Conservation (phyloP, 164 flowering plant genomes). For the Platanus orientalis region DNA sequence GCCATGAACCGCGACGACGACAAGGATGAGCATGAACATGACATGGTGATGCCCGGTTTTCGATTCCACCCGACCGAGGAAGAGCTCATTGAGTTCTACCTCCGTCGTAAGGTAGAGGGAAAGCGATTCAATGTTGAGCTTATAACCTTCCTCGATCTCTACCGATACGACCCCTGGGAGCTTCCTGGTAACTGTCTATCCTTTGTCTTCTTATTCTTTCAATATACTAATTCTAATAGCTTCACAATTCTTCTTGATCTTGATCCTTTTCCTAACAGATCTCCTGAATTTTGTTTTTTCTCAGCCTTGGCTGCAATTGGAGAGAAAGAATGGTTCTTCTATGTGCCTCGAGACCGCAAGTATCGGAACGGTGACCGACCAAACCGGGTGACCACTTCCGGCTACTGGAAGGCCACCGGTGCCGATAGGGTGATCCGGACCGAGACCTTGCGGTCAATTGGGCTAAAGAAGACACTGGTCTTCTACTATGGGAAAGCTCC, state of each 20-base stretch:
- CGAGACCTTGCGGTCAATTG: slow-evolving; percentile 65
- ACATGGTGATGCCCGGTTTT: slow-evolving; percentile 97
- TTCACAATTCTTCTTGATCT: neutral
- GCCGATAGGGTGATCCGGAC: slow-evolving; percentile 88
- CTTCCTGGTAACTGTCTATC: slow-evolving; percentile 64
- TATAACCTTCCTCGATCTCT: slow-evolving; percentile 89
- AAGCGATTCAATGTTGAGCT: slow-evolving; percentile 89
- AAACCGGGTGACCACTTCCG: slow-evolving; percentile 89
- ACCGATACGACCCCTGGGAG: slow-evolving; percentile 99
- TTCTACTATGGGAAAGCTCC: slow-evolving; percentile 99
- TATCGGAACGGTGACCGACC: slow-evolving; percentile 95
- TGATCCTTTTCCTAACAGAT: neutral
- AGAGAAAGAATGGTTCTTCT: slow-evolving; percentile 97
- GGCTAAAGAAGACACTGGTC: slow-evolving; percentile 94
- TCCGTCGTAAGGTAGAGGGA: slow-evolving; percentile 97
- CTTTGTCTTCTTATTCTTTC: neutral
- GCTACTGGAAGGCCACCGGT: slow-evolving; percentile 99
- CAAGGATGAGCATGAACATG: slow-evolving; percentile 65
- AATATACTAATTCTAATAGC: neutral
- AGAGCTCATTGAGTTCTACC: slow-evolving; percentile 94
- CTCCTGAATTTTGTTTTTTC: neutral
- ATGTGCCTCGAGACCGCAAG: slow-evolving; percentile 93
- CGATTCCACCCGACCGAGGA: slow-evolving; percentile 98
- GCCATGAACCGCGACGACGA: slow-evolving; percentile 22
- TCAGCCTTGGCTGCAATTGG: slow-evolving; percentile 95